Percentiles rank a stretch among this genome's conserved stretches.
These are phyloP conservation scores for Picea abies DNA, from an alignment of 83 land plant genomes.

Conservation along the genomic window DNA sequence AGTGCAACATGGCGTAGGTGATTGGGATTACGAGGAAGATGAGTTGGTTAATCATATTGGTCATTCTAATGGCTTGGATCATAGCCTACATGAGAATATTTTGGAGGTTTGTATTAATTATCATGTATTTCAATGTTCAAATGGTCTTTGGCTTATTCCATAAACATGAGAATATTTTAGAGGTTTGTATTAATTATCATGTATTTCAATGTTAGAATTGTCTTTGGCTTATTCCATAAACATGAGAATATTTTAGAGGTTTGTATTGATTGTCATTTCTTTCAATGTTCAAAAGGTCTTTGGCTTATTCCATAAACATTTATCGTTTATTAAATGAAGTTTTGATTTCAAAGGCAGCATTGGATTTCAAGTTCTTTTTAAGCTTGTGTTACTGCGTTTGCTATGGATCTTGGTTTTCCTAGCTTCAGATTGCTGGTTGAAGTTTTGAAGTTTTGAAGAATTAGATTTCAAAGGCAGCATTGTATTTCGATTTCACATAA, in stretches of 20 bases:
- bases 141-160: neutral
- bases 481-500: neutral
- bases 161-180: too few species aligned
- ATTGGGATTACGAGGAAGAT: constrained; percentile 13
- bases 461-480: neutral
- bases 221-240: too few species aligned
- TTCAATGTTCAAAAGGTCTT: neutral
- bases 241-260: too few species aligned
- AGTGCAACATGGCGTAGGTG: neutral
- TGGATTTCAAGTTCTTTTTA: neutral
- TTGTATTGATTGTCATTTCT: neutral
- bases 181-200: too few species aligned
- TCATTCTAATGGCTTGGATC: constrained; percentile 55
- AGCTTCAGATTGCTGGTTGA: constrained; percentile 63
- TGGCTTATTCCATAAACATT: neutral
- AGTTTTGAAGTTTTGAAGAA: constrained; percentile 60
- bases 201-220: too few species aligned
- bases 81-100: constrained; percentile 46
- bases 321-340: too few species aligned
- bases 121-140: neutral
- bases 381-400: neutral
- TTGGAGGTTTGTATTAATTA: constrained; percentile 44
- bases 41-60: constrained; percentile 51
- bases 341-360: too few species aligned
- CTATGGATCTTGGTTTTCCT: neutral